Evolutionary conservation across 2,329 filamentous ascomycete genomes (phyloP).

Genomic region (Albifimbria verrucaria): DNA sequence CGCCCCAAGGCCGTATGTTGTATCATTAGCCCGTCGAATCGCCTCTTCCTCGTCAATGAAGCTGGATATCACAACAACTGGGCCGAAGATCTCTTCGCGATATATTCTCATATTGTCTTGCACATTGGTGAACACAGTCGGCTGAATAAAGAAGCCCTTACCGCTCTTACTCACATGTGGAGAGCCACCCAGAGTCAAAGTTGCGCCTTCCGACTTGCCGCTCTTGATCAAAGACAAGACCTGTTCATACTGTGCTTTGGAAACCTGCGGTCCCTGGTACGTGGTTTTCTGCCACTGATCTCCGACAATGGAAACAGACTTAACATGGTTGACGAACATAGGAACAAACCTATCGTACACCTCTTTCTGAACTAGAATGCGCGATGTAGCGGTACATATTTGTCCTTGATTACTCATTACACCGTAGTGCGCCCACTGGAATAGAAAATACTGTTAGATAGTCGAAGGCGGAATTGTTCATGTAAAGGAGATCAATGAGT

Average conservation of each 20-base stretch:
- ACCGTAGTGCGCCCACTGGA: constrained; percentile 24
- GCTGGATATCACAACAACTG: constrained; percentile 19
- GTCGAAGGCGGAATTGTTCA: too few relatives aligned
- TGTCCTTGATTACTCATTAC: constrained; percentile 54
- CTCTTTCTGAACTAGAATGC: constrained; percentile 53
- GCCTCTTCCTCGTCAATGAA: constrained; percentile 20
- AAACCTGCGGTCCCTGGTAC: constrained; percentile 37
- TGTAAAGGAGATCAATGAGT: too few relatives aligned
- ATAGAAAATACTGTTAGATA: too few relatives aligned
- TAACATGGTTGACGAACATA: constrained; percentile 52
- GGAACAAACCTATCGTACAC: constrained; percentile 57
- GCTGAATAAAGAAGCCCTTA: constrained; percentile 21
- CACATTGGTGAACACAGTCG: constrained; percentile 23
- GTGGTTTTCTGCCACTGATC: constrained; percentile 26
- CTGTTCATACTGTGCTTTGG: constrained; percentile 60
- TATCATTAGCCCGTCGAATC: constrained; percentile 27
- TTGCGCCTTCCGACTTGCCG: constrained; percentile 63
- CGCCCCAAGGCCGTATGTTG: constrained; percentile 49
- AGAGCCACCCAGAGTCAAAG: constrained; percentile 30
- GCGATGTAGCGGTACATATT: constrained; percentile 54
- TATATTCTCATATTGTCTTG: constrained; percentile 19
- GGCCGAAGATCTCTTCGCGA: constrained; percentile 24
- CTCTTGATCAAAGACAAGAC: constrained; percentile 62
- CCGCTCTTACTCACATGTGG: constrained; percentile 11
- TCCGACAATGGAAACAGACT: constrained; percentile 33